These are phyloP conservation scores for Talaromyces sp. DNA, from an alignment of 2,329 filamentous ascomycete genomes.

Conservation along the genomic window DNA sequence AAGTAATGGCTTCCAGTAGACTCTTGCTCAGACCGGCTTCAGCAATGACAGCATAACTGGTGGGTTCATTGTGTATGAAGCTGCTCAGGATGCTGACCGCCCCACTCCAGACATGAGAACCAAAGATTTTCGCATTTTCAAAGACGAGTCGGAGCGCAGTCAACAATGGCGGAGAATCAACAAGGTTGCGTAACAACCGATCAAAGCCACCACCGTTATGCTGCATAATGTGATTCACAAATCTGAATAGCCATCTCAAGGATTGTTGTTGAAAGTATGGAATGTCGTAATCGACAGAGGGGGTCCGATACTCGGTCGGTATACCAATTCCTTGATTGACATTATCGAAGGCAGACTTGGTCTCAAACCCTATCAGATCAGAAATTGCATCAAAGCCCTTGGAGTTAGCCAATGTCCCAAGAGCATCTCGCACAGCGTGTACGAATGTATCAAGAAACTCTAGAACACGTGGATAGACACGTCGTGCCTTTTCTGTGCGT, in stretches of 20 bases:
- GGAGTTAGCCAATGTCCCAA: conserved; percentile 76
- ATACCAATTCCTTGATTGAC: conserved; percentile 72
- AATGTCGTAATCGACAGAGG: conserved; percentile 87
- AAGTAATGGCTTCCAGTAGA: conserved; percentile 76
- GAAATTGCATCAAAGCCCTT: conserved; percentile 87
- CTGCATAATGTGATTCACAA: conserved; percentile 92
- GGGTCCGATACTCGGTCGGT: conserved; percentile 68
- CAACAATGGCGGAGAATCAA: conserved; percentile 85
- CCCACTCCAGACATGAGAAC: conserved; percentile 93
- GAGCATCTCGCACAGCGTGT: conserved; percentile 79
- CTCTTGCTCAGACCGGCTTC: conserved; percentile 88
- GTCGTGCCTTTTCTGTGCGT: conserved; percentile 76
- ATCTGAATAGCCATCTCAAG: conserved; percentile 90
- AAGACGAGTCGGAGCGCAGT: conserved; percentile 77
- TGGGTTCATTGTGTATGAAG: conserved; percentile 98
- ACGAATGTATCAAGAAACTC: conserved; percentile 86
- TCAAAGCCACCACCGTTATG: conserved; percentile 81
- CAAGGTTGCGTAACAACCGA: conserved; percentile 83
- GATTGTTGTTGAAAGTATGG: conserved; percentile 92
- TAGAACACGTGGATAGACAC: conserved; percentile 79
- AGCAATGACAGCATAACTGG: conserved; percentile 91
- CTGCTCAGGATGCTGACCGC: conserved; percentile 87
- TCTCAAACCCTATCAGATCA: conserved; percentile 78
- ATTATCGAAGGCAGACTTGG: conserved; percentile 65
- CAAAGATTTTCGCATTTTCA: conserved; percentile 74